Evolutionary conservation across 2,329 filamentous ascomycete species (phyloP).

Genomic region (Graphiopsis chlorocephala): DNA sequence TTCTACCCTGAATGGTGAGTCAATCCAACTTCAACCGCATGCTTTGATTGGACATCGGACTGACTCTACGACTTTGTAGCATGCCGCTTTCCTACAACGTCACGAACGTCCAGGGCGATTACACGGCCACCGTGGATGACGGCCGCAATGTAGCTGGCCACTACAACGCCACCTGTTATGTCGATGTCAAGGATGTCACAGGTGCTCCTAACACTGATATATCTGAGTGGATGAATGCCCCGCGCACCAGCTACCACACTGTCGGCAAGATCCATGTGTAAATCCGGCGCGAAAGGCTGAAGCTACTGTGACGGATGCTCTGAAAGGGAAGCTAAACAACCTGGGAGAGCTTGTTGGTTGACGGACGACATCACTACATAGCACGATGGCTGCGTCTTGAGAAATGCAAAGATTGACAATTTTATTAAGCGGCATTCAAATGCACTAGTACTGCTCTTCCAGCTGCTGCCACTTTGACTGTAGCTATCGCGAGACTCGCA

Average conservation of each 20-base stretch:
- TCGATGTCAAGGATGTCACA: not conserved
- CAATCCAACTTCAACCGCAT: no score
- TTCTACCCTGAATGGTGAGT: slow-evolving; percentile 12
- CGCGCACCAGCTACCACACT: not conserved
- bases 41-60: not conserved
- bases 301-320: not conserved
- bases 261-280: slow-evolving; percentile 6
- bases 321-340: not conserved
- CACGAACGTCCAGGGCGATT: not conserved
- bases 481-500: no score
- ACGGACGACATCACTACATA: not conserved
- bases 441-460: no score
- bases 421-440: not conserved
- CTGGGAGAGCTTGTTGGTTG: not conserved
- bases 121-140: not conserved
- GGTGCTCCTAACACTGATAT: not conserved
- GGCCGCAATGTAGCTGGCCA: not conserved
- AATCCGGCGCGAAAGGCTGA: not conserved
- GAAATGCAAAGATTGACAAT: not conserved
- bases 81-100: slow-evolving; percentile 2
- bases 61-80: slow-evolving; percentile 1
- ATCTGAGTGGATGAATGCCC: not conserved
- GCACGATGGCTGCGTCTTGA: not conserved
- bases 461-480: no score
- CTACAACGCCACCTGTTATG: slow-evolving; percentile 4